A percentile compares a stretch with the other conserved stretches of the same genome.
phyloP scores from a whole-genome alignment of 805 yeast species.

The Suhomyces sp. region DNA sequence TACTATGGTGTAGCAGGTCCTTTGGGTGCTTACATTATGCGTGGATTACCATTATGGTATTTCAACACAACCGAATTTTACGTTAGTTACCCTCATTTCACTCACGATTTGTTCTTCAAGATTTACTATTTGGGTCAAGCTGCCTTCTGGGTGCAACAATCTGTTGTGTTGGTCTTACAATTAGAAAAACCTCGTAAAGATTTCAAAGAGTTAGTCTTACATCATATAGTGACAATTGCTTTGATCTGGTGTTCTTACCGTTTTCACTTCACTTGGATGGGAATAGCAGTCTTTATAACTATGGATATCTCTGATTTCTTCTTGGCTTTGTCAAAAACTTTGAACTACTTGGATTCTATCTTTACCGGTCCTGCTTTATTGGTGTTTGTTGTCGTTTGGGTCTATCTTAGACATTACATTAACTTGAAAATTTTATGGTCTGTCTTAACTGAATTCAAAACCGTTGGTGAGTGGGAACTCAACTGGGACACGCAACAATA shows the following conservation, averaged over 20 bases:
- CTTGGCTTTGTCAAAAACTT: slow-evolving; percentile 77
- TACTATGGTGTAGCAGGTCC: slow-evolving; percentile 84
- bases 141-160: slow-evolving; percentile 96
- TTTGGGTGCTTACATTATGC: slow-evolving; percentile 85
- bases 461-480: slow-evolving; percentile 78
- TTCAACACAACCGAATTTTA: slow-evolving; percentile 84
- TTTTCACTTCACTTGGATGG: slow-evolving; percentile 96
- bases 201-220: slow-evolving; percentile 84
- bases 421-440: slow-evolving; percentile 82
- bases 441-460: slow-evolving; percentile 76
- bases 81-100: slow-evolving; percentile 75
- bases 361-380: slow-evolving; percentile 63
- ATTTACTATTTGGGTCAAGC: slow-evolving; percentile 88
- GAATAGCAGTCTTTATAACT: slow-evolving; percentile 82
- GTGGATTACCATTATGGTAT: slow-evolving; percentile 77
- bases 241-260: slow-evolving; percentile 84
- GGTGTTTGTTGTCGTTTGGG: slow-evolving; percentile 73
- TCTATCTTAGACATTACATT: slow-evolving; percentile 83
- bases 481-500: slow-evolving; percentile 90
- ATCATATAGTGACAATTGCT: slow-evolving; percentile 87
- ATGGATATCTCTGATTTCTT: slow-evolving; percentile 96
- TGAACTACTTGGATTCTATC: slow-evolving; percentile 76
- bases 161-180: slow-evolving; percentile 74
- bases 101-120: slow-evolving; percentile 69
- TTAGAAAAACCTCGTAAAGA: slow-evolving; percentile 96